Evolutionary conservation across 495 filamentous ascomycete species (phyloP).

Genomic region (Daldinia concentrica): DNA sequence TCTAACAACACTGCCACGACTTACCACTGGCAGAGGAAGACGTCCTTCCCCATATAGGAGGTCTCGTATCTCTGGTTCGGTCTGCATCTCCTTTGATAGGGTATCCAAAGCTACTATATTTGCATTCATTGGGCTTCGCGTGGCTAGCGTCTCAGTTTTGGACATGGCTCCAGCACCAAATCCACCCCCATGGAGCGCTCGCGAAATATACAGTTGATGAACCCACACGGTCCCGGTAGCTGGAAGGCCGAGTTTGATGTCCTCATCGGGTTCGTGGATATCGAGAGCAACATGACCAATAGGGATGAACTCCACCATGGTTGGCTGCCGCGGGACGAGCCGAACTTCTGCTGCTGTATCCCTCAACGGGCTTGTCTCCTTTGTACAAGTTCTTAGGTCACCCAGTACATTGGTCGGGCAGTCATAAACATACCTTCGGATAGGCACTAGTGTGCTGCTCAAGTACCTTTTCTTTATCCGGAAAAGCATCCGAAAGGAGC

Average conservation of each 20-base stretch:
- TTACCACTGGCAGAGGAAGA: conserved; percentile 38
- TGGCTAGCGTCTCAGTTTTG: conserved; percentile 46
- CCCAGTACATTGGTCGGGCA: background rate
- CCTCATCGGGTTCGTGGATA: conserved; percentile 42
- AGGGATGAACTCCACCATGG: conserved; percentile 46
- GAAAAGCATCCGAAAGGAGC: conserved; percentile 43
- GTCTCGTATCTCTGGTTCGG: conserved; percentile 26
- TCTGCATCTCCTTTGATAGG: conserved; percentile 43
- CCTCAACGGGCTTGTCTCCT: conserved; percentile 43
- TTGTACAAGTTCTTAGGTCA: conserved; percentile 15
- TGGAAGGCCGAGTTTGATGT: conserved; percentile 38
- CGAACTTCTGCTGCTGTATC: conserved; percentile 47
- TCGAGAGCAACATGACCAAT: conserved; percentile 55
- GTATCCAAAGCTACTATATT: conserved; percentile 49
- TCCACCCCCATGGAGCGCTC: conserved; percentile 47
- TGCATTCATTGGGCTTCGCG: conserved; percentile 46
- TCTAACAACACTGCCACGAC: conserved; percentile 20
- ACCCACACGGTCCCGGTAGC: conserved; percentile 47
- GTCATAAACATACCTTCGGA: conserved; percentile 36
- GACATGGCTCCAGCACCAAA: conserved; percentile 54
- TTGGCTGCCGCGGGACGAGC: conserved; percentile 43
- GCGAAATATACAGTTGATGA: conserved; percentile 52
- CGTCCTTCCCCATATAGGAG: conserved; percentile 32
- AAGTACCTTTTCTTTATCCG: conserved; percentile 37
- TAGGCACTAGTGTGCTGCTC: conserved; percentile 38